Percentiles rank a stretch among this genome's conserved stretches.
Evolutionary conservation across 441 rosid genomes (phyloP).

Genomic region (Macaranga tanarius): DNA sequence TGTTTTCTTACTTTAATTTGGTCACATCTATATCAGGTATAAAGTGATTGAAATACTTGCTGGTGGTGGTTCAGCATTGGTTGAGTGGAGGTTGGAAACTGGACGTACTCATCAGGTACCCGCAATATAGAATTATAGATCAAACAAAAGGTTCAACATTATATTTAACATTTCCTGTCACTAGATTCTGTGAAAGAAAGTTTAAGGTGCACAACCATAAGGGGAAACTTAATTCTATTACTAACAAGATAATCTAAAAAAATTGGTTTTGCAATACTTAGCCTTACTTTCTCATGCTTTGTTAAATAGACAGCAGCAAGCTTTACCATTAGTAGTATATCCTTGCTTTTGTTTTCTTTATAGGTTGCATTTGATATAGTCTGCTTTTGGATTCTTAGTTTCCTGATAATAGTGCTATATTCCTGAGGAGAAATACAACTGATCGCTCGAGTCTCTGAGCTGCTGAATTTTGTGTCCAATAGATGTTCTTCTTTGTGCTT

Average conservation of each 20-base stretch:
- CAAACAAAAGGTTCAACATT: not conserved
- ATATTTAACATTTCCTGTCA: not conserved
- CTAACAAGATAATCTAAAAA: not conserved
- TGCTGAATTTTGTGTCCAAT: not conserved
- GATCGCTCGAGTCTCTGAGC: not conserved
- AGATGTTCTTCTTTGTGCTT: not conserved
- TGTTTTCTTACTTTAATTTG: constrained; percentile 17
- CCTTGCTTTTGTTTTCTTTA: no score
- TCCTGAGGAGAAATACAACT: not conserved
- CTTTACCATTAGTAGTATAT: not conserved
- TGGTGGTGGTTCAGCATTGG: constrained; percentile 75
- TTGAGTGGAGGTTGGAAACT: constrained; percentile 93
- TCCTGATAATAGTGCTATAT: not conserved
- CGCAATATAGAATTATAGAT: not conserved
- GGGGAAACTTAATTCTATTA: not conserved
- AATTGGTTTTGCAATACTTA: not conserved
- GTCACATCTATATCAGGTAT: constrained; percentile 51
- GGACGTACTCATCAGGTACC: constrained; percentile 99
- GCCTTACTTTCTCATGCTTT: not conserved
- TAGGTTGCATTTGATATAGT: no score
- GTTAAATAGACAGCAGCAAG: not conserved
- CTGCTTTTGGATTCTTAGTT: not conserved
- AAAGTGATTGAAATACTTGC: constrained; percentile 80
- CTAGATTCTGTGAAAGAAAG: not conserved
- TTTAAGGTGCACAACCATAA: not conserved